These are phyloP conservation scores for Fusarium liriodendri DNA, from an alignment of 2,329 filamentous ascomycete species.

Conservation along the genomic window DNA sequence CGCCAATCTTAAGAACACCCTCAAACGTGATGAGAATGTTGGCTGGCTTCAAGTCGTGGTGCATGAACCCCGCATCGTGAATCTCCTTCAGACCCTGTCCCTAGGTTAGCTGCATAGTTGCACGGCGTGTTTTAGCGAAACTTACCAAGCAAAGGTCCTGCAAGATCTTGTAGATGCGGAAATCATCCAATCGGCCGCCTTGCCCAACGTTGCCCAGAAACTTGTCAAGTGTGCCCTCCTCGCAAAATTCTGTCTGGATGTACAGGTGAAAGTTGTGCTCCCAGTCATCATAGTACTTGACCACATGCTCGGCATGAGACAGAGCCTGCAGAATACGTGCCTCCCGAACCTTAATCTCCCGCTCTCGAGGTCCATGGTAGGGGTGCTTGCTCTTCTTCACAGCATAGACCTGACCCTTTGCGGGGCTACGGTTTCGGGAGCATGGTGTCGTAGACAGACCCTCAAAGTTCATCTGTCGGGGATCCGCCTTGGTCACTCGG, in stretches of 20 bases:
- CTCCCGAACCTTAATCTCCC: conserved; percentile 86
- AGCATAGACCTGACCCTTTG: conserved; percentile 77
- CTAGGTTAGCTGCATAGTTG: conserved; percentile 13
- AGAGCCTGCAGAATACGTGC: conserved; percentile 83
- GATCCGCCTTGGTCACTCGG: conserved; percentile 68
- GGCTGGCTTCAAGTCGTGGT: conserved; percentile 86
- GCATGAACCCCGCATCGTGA: conserved; percentile 87
- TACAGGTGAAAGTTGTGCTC: conserved; percentile 87
- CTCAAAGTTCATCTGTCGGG: conserved; percentile 47
- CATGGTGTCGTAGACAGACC: conserved; percentile 59
- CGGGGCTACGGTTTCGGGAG: conserved; percentile 61
- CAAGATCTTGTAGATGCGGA: conserved; percentile 98
- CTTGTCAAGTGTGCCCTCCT: conserved; percentile 88
- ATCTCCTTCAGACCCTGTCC: conserved; percentile 86
- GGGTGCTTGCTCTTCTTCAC: conserved; percentile 93
- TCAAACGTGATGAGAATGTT: conserved; percentile 87
- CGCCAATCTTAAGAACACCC: conserved; percentile 84
- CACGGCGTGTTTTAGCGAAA: neutral
- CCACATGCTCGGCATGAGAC: conserved; percentile 83
- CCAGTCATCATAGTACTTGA: conserved; percentile 89
- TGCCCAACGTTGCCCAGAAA: conserved; percentile 87
- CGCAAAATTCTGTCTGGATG: conserved; percentile 97
- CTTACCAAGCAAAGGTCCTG: conserved; percentile 85
- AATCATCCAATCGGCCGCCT: conserved; percentile 91
- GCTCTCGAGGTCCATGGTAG: conserved; percentile 81